Evolutionary conservation across 2,329 filamentous ascomycete species (phyloP), one percentile per base, ranked within the genome.

Genomic region (Epichloe bromicola): DNA sequence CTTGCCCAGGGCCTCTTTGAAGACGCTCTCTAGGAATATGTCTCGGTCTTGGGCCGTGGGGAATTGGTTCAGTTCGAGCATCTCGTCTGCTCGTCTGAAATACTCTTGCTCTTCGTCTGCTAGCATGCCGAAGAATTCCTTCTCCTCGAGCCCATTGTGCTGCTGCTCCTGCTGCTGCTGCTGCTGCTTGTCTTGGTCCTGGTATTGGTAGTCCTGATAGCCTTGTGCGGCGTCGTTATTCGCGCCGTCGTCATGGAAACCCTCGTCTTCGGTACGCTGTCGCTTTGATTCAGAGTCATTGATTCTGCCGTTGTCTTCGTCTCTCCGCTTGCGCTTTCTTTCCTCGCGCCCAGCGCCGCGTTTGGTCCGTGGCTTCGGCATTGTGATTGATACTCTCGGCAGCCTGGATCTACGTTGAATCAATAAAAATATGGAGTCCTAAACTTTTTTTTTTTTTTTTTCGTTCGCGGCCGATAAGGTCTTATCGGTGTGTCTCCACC

Each of bases 31-130:
- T 45, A 97, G 68, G 61, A 88, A 89, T 46, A 85, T 61, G 50
- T 74, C 71, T 52, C 83, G 78, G 58, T 89, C 85, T 58, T 95
- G 88, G 49, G 80, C 66, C 39, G 83, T 82, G 40, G 79, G 80
- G 65, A 97, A 97, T 64, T 91, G 82, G 69, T 97, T 93, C 58
- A 88, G 69, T 66, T 95, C 90, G 53, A 98, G 82, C 70, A 94
- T 76, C 65, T 94, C 86, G 71, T 94, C 90, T 50, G 90, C 89
- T 46, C 82, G 82, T 58, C 87, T 85, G 68, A 97, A 98, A 67
- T 96, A 96, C 67, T 96, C 90, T 64, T 95, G 88, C 72, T 98
- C 93, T 58, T 94, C 81, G 50, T 94, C 85, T 60, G 88, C 86
- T 26, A 98, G 82, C 74, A 96, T 83, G 56, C 93, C 93, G 61